Base-by-base conservation (phyloP, 1,284 basidiomycete genomes). In the Singerocomus inundabilis region DNA sequence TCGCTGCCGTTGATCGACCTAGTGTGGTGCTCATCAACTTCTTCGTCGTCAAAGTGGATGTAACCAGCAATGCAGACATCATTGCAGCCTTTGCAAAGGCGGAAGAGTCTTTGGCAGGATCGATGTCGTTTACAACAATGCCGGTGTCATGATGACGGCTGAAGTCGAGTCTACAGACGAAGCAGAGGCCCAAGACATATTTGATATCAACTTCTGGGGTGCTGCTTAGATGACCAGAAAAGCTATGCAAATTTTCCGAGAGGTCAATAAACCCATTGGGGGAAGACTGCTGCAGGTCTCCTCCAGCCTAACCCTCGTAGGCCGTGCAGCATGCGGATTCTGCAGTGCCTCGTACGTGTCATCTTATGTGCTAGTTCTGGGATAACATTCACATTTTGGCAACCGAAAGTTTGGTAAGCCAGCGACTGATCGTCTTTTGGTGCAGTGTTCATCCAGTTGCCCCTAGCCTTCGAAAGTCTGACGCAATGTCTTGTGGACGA, bases 101-200 rank as follows among this genome's bases (percentile, higher is more conserved):
- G 0, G 54, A 63, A 44, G 57, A 59, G 5, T 42, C 2, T 75
- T 75, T 48, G 76, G 75, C 3, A 59, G 70, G 11, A 56, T 76
- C 34, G 73, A 76, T 38, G 67, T 76, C 25, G 74, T 78, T 6
- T 69, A 72, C 54, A 76, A 75, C 35, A 64, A 63, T 6, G 58
- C 60, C 2, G 63, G 63, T 0, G 8, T 47, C 4, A n/a, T 0
- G 4, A 7, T 59, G n/a, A 24, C 29, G 1, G 53, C 44, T 4
- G 64, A 68, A 40, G 40, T 63, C 30, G 66, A 65, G 39, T 62
- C 32, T 12, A 1, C 43, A 2, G 38, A 38, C 36, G 68, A 71
- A 4, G 51, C 57, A 3, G 52, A 49, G 0, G 71, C 64, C 1
- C 63, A 64, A 2, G 48, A 44, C 1, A 18, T 69, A 15, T 66